A percentile compares a stretch with the other conserved stretches of the same genome.
Conservation (phyloP, 176 grass and related monocot genomes). For the Phoenix dactylifera region DNA sequence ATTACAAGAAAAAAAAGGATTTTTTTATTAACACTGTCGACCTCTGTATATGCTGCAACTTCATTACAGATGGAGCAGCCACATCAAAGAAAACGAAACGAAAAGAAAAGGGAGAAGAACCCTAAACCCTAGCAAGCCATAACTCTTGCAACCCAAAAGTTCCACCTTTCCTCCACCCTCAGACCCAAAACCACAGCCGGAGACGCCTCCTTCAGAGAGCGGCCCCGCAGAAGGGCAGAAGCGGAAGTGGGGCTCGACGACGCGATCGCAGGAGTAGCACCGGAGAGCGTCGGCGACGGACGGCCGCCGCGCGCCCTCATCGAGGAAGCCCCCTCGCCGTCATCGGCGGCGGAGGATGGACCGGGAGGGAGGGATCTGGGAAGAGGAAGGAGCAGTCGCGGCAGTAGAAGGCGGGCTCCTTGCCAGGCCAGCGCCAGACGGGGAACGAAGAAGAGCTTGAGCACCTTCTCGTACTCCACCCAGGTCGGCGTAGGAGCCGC, state of each 20-base stretch:
- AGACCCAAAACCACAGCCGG: neutral
- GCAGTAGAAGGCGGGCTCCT: slow-evolving; percentile 64
- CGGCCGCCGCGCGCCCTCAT: neutral
- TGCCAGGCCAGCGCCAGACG: slow-evolving; percentile 56
- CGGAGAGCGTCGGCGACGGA: slow-evolving; percentile 12
- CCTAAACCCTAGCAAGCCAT: no score
- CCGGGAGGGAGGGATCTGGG: slow-evolving; percentile 27
- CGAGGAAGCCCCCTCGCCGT: neutral
- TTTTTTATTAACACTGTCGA: no score
- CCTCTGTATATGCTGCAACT: no score
- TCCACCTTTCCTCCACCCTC: no score
- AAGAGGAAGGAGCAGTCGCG: slow-evolving; percentile 66
- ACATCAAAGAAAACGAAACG: no score
- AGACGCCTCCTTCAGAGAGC: slow-evolving; percentile 33
- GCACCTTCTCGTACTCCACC: slow-evolving; percentile 75
- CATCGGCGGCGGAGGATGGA: neutral
- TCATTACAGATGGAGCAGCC: no score
- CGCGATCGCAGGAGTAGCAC: slow-evolving; percentile 54
- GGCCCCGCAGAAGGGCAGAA: slow-evolving; percentile 93
- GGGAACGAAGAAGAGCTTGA: slow-evolving; percentile 91
- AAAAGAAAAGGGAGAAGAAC: no score
- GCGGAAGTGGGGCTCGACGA: slow-evolving; percentile 67
- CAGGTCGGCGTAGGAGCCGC: slow-evolving; percentile 59
- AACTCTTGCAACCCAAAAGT: no score
- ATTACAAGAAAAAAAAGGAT: no score